A percentile compares a stretch with the other conserved stretches of the same genome.
phyloP scores from a whole-genome alignment of 257 asterid genomes.

The Nicotiana sylvestris region DNA sequence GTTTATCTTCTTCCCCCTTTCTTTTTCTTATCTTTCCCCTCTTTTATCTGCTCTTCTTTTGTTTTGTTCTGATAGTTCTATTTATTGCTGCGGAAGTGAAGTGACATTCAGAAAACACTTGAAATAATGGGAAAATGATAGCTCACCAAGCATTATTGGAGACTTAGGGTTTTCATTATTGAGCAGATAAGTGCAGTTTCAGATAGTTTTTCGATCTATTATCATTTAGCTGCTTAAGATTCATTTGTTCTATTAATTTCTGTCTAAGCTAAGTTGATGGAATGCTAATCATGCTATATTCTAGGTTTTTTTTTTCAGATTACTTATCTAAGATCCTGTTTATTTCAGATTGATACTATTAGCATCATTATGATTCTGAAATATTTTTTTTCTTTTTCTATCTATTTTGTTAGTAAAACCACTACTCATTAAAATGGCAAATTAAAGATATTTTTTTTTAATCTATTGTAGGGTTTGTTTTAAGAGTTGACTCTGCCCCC shows the following conservation, averaged over 20 bases:
- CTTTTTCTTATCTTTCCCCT: background rate
- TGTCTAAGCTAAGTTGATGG: background rate
- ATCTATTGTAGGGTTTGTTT: slow-evolving; percentile 25
- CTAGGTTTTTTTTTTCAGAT: too few species aligned
- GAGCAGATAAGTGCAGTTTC: background rate
- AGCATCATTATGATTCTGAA: background rate
- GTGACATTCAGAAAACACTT: background rate
- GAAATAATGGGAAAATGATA: slow-evolving; percentile 4
- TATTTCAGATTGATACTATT: background rate
- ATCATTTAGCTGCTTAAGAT: background rate
- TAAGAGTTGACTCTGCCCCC: slow-evolving; percentile 8
- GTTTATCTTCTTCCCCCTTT: background rate
- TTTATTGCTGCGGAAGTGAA: background rate
- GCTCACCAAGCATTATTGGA: background rate
- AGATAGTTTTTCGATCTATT: background rate
- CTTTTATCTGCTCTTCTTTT: too few species aligned
- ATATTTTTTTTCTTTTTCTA: background rate
- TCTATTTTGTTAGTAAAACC: background rate
- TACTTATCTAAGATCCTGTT: background rate
- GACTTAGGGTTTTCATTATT: slow-evolving; percentile 6
- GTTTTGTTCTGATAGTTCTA: background rate
- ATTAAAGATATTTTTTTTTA: background rate
- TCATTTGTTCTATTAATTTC: background rate
- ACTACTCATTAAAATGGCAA: background rate
- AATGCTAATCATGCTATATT: background rate